phyloP scores from a whole-genome alignment of 176 grass and related monocot genomes.

The Rhynchospora tenuis region DNA sequence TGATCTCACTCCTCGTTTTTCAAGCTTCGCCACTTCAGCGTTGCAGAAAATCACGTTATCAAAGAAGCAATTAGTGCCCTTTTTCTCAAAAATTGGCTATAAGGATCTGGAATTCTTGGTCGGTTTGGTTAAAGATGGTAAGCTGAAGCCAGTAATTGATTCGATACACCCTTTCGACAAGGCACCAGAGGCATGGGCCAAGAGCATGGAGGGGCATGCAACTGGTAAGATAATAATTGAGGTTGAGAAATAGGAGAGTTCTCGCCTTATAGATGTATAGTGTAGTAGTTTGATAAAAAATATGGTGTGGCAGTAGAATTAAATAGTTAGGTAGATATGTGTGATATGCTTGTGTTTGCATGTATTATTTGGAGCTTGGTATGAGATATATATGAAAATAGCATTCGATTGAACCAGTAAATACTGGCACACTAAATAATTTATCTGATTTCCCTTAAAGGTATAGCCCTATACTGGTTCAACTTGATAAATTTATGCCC shows the following conservation, averaged over 20 bases:
- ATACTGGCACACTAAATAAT: too few species aligned
- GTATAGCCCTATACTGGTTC: too few species aligned
- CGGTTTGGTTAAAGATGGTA: slow-evolving; percentile 23
- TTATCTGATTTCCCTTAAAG: too few species aligned
- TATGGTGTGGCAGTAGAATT: background rate
- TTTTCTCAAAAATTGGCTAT: background rate
- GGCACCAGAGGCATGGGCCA: slow-evolving; percentile 28
- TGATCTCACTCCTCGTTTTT: background rate
- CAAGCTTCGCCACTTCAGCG: background rate
- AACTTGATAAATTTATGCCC: too few species aligned
- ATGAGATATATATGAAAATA: background rate
- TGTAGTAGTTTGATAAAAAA: background rate
- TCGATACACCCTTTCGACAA: slow-evolving; percentile 22
- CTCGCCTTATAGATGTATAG: background rate
- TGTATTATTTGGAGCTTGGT: background rate
- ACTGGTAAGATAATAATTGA: slow-evolving; percentile 35
- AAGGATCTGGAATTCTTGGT: slow-evolving; percentile 26
- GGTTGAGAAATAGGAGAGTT: slow-evolving; percentile 13
- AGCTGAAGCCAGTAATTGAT: slow-evolving; percentile 30
- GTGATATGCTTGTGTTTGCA: background rate
- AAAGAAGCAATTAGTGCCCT: slow-evolving; percentile 32
- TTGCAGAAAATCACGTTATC: slow-evolving; percentile 26
- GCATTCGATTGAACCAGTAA: too few species aligned
- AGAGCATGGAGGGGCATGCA: slow-evolving; percentile 25
- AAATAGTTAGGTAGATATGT: background rate